Evolutionary conservation across 208 protist genomes (phyloP), one percentile per base, ranked within the genome.

Genomic region (Acanthamoeba royreba): DNA sequence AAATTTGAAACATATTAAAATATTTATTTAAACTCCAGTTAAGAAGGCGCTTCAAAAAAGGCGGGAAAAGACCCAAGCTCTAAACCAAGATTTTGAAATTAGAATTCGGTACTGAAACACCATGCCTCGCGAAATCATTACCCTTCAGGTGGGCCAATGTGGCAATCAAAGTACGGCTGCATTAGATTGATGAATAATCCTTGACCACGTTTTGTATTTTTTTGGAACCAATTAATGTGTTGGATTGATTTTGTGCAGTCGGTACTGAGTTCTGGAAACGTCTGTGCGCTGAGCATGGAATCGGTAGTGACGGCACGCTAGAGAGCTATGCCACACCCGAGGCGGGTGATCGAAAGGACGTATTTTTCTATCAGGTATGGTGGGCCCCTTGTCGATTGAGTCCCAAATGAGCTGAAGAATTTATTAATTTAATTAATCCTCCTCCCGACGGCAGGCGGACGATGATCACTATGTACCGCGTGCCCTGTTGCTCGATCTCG

Each of bases 321-420:
- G 98, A 99, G 97, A 97, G 98, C 33, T 99, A 97, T 96, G 98
- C 98, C 45, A 98, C 98, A 33, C 95, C 96, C 90, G 98, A 97
- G 40, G 96, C 95, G 40, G 83, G 94, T 19, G 99, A 99, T 93
- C 96, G 99, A 72, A 99, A 99, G 94, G 99, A 99, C 95, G 99
- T 99, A 13, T 99, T 99, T 94, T 99, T 99, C 96, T 99, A 99
- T 95, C 99, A 99, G 96, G 96, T 97, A 49, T n/a, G n/a, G n/a
- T n/a, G n/a, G 11, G 31, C 25, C 31, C 66, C 31, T 79, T 22
- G 38, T 79, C 22, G 11, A 31, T 79, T 43, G 13, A 35, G 33
- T 86, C 8, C 74, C 9, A 69, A 38, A 31, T 28, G 25, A 63
- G 53, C 22, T 19, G 53, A 17, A 25, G 42, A n/a, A n/a, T n/a